Evolutionary conservation across 192 early-diverging fungal genomes (phyloP), one percentile per base, ranked within the genome.

Genomic region (Entrophospora sp.): DNA sequence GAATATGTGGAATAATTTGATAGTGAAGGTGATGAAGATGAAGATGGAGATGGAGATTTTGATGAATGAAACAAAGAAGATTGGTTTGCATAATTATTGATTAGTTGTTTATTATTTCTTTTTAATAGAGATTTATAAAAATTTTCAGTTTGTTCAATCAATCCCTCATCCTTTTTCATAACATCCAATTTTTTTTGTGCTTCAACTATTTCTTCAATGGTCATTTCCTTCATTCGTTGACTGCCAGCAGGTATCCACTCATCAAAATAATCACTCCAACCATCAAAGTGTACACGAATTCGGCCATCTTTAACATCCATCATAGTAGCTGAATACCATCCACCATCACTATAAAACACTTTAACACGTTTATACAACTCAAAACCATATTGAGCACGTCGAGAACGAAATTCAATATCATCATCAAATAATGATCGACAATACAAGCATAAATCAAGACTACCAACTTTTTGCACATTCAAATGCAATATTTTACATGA

Each of bases 201-300:
- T 38, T 55, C 64, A 27, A 66, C 18, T 42, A 64, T 70, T 60
- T 72, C 69, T 0, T 72, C 69, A 8, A 69, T 53, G 2, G 63
- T 59, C 43, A 64, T 51, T 2, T 69, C 51, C 36, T 67, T 71
- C 35, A 83, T 58, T 31, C 79, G 52, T 37, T 70, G 48, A 63
- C 81, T 83, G 18, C 75, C 79, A 3, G 76, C 73, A 5, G 74
- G 68, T 18, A 83, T 57, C 81, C 81, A 83, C 65, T 83, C 81
- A 44, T 83, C 81, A 65, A 71, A 80, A n/a, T 70, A 52, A 6
- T 74, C 64, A 24, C 64, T 69, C 79, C 81, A 80, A 2, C 74
- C 79, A 69, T 83, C 81, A 52, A 74, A 80, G 27, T 73, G 79
- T n/a, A 83, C 69, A 28, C 66, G 61, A 22, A 83, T 75, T 53